A percentile compares a stretch with the other conserved stretches of the same genome.
Conservation (phyloP, 2,329 filamentous ascomycete genomes). For the Basipetospora chlamydospora region DNA sequence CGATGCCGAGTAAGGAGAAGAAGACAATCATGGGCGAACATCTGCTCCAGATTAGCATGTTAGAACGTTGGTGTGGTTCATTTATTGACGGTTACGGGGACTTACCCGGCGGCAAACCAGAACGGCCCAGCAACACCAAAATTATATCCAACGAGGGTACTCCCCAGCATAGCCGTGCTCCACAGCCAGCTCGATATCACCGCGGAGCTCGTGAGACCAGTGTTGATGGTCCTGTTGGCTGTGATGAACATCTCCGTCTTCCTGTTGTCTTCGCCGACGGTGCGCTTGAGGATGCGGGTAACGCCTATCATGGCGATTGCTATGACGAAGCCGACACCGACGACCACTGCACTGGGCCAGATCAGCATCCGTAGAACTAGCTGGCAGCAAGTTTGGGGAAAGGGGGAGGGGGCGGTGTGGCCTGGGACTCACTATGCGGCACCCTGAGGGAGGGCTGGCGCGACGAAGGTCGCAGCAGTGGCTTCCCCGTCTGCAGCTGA, state of each 20-base stretch:
- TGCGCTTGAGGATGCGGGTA: constrained; percentile 30
- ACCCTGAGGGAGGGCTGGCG: constrained; percentile 2
- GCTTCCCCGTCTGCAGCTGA: background rate
- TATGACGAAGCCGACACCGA: constrained; percentile 19
- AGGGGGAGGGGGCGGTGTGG: background rate
- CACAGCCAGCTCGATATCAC: constrained; percentile 41
- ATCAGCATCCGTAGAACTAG: background rate
- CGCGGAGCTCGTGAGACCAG: constrained; percentile 36
- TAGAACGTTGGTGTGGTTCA: background rate
- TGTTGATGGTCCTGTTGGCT: constrained; percentile 33
- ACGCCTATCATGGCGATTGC: constrained; percentile 29
- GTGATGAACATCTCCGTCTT: constrained; percentile 43
- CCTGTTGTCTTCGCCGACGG: constrained; percentile 33
- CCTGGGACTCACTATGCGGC: constrained; percentile 2
- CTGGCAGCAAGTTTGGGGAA: background rate
- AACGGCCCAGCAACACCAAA: constrained; percentile 41
- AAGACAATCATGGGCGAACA: constrained; percentile 41
- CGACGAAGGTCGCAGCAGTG: background rate
- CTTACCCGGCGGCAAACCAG: constrained; percentile 38
- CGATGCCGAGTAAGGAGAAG: constrained; percentile 35
- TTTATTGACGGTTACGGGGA: background rate
- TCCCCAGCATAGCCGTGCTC: constrained; percentile 36
- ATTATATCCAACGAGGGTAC: constrained; percentile 34
- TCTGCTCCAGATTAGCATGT: constrained; percentile 6
- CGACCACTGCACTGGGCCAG: constrained; percentile 14